Evolutionary conservation across 2,329 filamentous ascomycete genomes (phyloP), one percentile per base, ranked within the genome.

Genomic region (Cladosporium sphaerospermum): DNA sequence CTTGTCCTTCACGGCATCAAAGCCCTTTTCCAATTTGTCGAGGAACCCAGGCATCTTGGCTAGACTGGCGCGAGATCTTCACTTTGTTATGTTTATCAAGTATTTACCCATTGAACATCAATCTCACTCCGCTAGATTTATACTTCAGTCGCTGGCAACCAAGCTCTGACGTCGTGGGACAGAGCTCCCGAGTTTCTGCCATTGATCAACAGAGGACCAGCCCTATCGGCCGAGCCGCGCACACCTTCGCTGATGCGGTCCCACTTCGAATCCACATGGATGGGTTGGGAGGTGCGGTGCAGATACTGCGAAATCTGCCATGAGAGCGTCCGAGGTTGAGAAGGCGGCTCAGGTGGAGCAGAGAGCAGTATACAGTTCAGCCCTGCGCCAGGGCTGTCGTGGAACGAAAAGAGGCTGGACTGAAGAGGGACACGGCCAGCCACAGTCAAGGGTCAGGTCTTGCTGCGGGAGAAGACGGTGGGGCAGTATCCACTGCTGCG

Each of bases 21-120:
- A 51, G 40, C 48, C 48, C 48, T 51, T 51, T 18, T 51, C 48
- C 18, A 51, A 33, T 9, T 51, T 51, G 48, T 37, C 44, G 13
- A 51, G 48, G 32, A 51, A 51, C 28, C 33, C 33, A 19, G 48
- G 44, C 48, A 51, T 51, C 5, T 19, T 16, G 37, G 10, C 36
- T 4, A 3, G n/a, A 16, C n/a, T 39, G 11, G 11, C 8, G 36
- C n/a, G 4, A 14, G 2, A 14, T 7, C 6, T 39, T 3, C 6
- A n/a, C 7, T 5, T 28, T 7, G 23, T 7, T 28, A 28, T 5
- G 23, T 28, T 5, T 28, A 28, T 28, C 16, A 18, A 28, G 4
- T 28, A 28, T 28, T 28, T 7, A 28, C 7, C 4, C 7, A 28
- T 28, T 5, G 23, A 28, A 28, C 23, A 5, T 23, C 23, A 28